Conservation (phyloP, 306 rosid genomes). For the Gleditsia sinensis region DNA sequence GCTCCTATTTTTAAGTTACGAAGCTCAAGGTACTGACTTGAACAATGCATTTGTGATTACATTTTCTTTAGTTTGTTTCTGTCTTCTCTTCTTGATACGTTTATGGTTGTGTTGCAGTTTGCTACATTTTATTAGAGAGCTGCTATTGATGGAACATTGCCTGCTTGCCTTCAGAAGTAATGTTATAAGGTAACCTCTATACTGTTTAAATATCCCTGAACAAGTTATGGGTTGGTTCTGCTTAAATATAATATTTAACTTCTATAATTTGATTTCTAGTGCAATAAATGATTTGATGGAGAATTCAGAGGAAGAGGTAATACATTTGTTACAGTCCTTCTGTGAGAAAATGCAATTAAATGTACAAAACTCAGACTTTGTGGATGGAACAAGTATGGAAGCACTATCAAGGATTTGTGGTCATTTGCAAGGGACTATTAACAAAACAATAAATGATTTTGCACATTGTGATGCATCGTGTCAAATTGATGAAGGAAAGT, state of each 20-base stretch:
- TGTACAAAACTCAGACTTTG: constrained; percentile 35
- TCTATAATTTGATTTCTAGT: constrained; percentile 50
- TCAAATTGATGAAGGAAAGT: constrained; percentile 49
- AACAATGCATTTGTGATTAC: constrained; percentile 11
- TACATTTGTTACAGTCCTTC: constrained; percentile 59
- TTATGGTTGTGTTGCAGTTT: constrained; percentile 58
- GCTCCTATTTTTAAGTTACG: constrained; percentile 63
- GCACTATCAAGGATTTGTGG: constrained; percentile 53
- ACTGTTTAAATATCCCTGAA: constrained; percentile 3
- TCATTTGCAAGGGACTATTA: constrained; percentile 51
- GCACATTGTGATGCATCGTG: constrained; percentile 36
- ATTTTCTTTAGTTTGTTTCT: constrained; percentile 26
- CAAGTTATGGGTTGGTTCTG: constrained; percentile 21
- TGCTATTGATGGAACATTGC: constrained; percentile 58
- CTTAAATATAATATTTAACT: constrained; percentile 22
- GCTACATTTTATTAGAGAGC: constrained; percentile 58
- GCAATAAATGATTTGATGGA: constrained; percentile 63
- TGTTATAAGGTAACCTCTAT: constrained; percentile 62
- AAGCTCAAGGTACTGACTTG: constrained; percentile 57
- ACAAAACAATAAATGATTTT: constrained; percentile 42
- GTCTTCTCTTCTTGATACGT: constrained; percentile 41
- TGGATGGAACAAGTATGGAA: constrained; percentile 41
- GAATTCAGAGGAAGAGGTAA: constrained; percentile 61
- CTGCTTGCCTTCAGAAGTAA: constrained; percentile 51
- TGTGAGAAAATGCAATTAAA: constrained; percentile 54